phyloP scores from a whole-genome alignment of 192 early-diverging fungal genomes.

The Coemansia sp. region DNA sequence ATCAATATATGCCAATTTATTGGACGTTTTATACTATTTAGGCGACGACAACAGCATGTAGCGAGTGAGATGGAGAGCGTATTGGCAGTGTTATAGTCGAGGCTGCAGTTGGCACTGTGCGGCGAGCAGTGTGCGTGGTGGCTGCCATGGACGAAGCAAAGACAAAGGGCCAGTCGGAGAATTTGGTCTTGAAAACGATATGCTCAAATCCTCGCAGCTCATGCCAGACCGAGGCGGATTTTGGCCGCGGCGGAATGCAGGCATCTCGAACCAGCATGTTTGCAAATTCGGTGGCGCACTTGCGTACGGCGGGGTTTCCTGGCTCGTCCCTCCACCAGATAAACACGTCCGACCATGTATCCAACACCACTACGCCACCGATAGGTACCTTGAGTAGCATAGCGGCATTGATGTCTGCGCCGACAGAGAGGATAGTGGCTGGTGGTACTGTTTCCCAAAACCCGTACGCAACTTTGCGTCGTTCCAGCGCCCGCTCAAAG shows the following conservation, averaged over 20 bases:
- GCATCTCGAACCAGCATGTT: slow-evolving; percentile 43
- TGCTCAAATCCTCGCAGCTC: slow-evolving; percentile 53
- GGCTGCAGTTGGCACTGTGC: slow-evolving; percentile 1
- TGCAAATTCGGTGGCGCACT: slow-evolving; percentile 48
- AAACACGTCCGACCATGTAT: slow-evolving; percentile 55
- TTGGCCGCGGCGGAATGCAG: slow-evolving; percentile 47
- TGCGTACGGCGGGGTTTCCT: slow-evolving; percentile 40
- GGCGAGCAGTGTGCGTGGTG: slow-evolving; percentile 10
- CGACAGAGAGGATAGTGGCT: slow-evolving; percentile 45
- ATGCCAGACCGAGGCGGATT: slow-evolving; percentile 48
- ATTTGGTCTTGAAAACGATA: slow-evolving; percentile 55
- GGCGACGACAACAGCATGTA: slow-evolving; percentile 25
- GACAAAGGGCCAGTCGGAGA: slow-evolving; percentile 55
- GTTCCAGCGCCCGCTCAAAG: slow-evolving; percentile 50
- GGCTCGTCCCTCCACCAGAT: slow-evolving; percentile 57
- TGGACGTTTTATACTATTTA: neutral
- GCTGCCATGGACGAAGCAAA: slow-evolving; percentile 37
- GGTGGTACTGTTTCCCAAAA: slow-evolving; percentile 55
- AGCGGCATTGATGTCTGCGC: slow-evolving; percentile 42
- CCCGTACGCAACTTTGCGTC: slow-evolving; percentile 51
- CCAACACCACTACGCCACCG: slow-evolving; percentile 50
- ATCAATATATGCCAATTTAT: neutral
- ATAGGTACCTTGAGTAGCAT: slow-evolving; percentile 43
- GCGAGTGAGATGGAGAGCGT: slow-evolving; percentile 21
- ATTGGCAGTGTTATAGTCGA: slow-evolving; percentile 22